Conservation (phyloP, 1,284 basidiomycete species). For the Polyporus tsugae region DNA sequence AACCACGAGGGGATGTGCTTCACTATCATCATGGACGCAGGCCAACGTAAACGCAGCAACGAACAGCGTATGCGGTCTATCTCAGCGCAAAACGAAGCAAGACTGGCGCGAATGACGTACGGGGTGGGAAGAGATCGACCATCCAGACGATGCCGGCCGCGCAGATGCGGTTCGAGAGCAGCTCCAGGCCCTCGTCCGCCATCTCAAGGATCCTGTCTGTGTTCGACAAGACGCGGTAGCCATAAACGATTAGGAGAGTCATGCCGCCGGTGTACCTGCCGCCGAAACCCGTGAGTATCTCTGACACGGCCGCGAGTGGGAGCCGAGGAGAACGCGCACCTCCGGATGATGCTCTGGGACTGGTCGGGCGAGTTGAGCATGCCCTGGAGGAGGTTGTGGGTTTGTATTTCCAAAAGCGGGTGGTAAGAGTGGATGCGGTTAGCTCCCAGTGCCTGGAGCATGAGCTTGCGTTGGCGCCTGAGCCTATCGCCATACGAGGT, state of each 20-base stretch:
- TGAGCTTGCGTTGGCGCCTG: slow-evolving; percentile 70
- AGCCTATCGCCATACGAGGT: slow-evolving; percentile 68
- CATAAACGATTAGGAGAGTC: slow-evolving; percentile 70
- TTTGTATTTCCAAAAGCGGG: slow-evolving; percentile 64
- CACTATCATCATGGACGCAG: slow-evolving; percentile 21
- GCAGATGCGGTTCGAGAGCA: slow-evolving; percentile 65
- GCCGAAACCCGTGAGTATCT: background rate
- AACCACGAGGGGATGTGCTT: slow-evolving; percentile 45
- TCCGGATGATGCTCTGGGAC: slow-evolving; percentile 41
- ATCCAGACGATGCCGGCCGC: slow-evolving; percentile 73
- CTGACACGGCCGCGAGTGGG: background rate
- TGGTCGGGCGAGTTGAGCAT: slow-evolving; percentile 43
- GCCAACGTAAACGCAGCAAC: slow-evolving; percentile 4
- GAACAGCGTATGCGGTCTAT: background rate
- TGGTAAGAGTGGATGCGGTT: slow-evolving; percentile 62
- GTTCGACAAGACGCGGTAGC: slow-evolving; percentile 60
- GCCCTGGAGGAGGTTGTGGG: slow-evolving; percentile 42
- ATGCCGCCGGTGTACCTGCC: slow-evolving; percentile 64
- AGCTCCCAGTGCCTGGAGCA: slow-evolving; percentile 66
- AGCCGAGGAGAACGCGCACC: slow-evolving; percentile 25
- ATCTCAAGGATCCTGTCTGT: slow-evolving; percentile 65
- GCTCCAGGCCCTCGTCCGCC: slow-evolving; percentile 66
- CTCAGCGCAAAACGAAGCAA: slow-evolving; percentile 9
- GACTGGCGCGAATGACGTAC: slow-evolving; percentile 23
- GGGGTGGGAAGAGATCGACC: slow-evolving; percentile 65